Evolutionary conservation across 768 basidiomycete genomes (phyloP), one percentile per base, ranked within the genome.

Genomic region (Termitomyces eurrhizus): DNA sequence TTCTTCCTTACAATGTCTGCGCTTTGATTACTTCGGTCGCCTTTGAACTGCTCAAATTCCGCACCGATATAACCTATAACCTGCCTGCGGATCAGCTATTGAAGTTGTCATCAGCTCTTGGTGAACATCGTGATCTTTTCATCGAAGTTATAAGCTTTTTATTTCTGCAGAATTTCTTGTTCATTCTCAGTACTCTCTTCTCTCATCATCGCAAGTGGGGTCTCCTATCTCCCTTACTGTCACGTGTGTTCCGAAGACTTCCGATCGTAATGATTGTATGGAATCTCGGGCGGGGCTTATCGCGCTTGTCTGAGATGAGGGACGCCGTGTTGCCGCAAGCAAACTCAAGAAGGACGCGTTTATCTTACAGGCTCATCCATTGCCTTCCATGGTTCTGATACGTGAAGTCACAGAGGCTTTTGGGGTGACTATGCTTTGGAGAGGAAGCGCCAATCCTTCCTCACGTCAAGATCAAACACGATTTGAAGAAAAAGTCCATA

Each of bases 1-100:
- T 50, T 48, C 50, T 36, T 58, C 37, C 54, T 46, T 59, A 35
- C 37, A 35, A 32, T 39, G 37, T 42, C 44, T 59, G 48, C 49
- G 37, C 49, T 50, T 13, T n/a, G 5, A 12, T 13, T 13, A 33
- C 44, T 26, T 56, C 5, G 14, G 7, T 41, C n/a, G 14, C 16
- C 12, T 14, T 32, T 24, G 4, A 11, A 32, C 1, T 13, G n/a
- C 5, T 18, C 41, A 2, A 21, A 26, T 48, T 52, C 51, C 4
- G 3, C 21, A 18, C 2, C 26, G 18, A 53, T 53, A 8, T 21
- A 7, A 13, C 13, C 12, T 21, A 21, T 21, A 21, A 21, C 21
- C 21, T 21, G 42, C 12, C 12, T 11, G 18, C 8, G 16, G 7
- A 21, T 11, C 9, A 7, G 9, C 12, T 54, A 7, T 11, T 12